Percentiles rank a stretch among this genome's conserved stretches.
Conservation (phyloP, 176 grass and related monocot genomes). For the Lolium multiflorum region DNA sequence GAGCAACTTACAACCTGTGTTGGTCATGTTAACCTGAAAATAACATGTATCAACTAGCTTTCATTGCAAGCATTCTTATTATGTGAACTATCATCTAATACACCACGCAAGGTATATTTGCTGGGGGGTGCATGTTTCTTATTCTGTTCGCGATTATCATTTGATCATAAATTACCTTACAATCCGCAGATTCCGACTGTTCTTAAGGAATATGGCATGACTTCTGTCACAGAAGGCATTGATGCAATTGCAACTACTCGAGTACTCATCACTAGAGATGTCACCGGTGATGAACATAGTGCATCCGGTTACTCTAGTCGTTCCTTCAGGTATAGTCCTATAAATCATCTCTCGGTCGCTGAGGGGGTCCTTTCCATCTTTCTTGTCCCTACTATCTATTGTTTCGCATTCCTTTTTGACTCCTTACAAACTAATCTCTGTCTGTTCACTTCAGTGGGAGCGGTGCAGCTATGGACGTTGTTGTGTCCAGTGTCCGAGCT, state of each 20-base stretch:
- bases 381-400: not conserved
- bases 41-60: not conserved
- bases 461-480: constrained; percentile 74
- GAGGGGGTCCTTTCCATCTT: not conserved
- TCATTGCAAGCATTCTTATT: not conserved
- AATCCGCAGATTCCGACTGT: constrained; percentile 65
- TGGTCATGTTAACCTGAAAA: not conserved
- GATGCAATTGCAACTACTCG: constrained; percentile 95
- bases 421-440: not conserved
- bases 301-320: constrained; percentile 52
- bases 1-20: not conserved
- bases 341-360: too few relatives aligned
- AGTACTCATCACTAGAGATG: constrained; percentile 65
- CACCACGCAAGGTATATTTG: not conserved
- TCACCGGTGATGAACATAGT: constrained; percentile 45
- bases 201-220: constrained; percentile 87
- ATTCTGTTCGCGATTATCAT: not conserved
- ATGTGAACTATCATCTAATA: not conserved
- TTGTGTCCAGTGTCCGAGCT: constrained; percentile 84
- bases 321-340: constrained; percentile 67
- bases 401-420: not conserved
- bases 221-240: constrained; percentile 90
- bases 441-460: constrained; percentile 71
- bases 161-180: not conserved
- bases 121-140: not conserved